Evolutionary conservation across 352 stramenopile genomes (phyloP).

Genomic region (Phytophthora ohioensis): DNA sequence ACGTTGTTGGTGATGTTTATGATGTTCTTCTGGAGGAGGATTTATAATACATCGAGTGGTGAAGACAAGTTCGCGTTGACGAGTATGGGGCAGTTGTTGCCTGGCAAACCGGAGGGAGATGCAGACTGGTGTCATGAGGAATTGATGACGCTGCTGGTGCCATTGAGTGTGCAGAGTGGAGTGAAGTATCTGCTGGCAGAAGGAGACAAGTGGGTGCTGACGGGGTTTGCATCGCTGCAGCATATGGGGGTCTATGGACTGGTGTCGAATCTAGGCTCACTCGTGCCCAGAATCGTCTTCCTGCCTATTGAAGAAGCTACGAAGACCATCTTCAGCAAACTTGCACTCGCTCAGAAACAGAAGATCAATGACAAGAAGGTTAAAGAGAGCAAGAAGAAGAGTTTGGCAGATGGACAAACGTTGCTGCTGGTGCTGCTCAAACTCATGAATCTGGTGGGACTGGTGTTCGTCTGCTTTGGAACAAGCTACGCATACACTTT

Average conservation of each 20-base stretch:
- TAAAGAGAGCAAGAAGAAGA: conserved; percentile 35
- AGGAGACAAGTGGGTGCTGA: conserved; percentile 96
- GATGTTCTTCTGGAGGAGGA: conserved; percentile 61
- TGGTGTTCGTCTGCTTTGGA: conserved; percentile 89
- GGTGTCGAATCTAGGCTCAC: conserved; percentile 94
- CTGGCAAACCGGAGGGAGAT: conserved; percentile 21
- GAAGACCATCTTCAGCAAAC: conserved; percentile 95
- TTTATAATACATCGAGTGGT: conserved; percentile 28
- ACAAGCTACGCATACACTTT: conserved; percentile 84
- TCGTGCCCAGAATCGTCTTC: conserved; percentile 96
- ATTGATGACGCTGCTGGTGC: conserved; percentile 66
- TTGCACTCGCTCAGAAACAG: conserved; percentile 50
- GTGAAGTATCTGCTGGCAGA: conserved; percentile 98
- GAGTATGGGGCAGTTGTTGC: conserved; percentile 64
- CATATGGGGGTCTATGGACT: conserved; percentile 97
- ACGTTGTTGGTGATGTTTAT: conserved; percentile 71
- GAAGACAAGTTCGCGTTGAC: conserved; percentile 51
- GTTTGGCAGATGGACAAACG: conserved; percentile 43
- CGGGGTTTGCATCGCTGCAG: conserved; percentile 89
- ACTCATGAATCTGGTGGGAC: conserved; percentile 82
- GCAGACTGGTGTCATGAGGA: conserved; percentile 59
- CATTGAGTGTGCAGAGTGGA: conserved; percentile 92
- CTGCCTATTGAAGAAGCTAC: conserved; percentile 97
- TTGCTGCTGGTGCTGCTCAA: conserved; percentile 87
- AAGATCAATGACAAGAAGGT: conserved; percentile 19